These are phyloP conservation scores for Penicillium sp. DNA, from an alignment of 2,329 filamentous ascomycete species.

Conservation along the genomic window DNA sequence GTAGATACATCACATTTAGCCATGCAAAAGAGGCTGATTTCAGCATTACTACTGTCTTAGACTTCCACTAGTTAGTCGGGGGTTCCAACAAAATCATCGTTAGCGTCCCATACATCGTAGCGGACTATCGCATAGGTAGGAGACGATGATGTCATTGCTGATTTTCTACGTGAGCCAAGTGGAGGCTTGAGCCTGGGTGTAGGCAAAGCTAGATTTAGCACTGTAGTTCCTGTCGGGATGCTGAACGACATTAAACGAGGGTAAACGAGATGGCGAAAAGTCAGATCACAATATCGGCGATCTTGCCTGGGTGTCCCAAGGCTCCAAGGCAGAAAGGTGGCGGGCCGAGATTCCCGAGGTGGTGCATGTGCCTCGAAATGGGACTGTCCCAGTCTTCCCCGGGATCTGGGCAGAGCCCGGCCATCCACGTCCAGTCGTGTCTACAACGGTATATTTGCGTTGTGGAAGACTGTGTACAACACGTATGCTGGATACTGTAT, in stretches of 20 bases:
- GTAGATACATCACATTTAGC: not conserved
- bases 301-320: not conserved
- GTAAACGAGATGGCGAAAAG: not conserved
- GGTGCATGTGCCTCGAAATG: not conserved
- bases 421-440: not conserved
- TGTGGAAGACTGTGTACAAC: not conserved
- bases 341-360: conserved; percentile 8
- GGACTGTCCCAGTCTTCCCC: not conserved
- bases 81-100: not conserved
- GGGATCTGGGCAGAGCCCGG: not conserved
- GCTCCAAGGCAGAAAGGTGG: not conserved
- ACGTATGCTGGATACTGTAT: not conserved
- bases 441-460: not conserved
- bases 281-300: not conserved
- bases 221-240: not conserved
- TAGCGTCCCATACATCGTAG: not conserved
- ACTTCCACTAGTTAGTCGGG: not conserved
- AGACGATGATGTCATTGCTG: not conserved
- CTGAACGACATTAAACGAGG: not conserved
- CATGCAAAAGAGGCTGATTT: no score
- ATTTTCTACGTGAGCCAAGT: no score
- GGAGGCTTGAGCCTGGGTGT: not conserved
- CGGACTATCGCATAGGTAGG: not conserved
- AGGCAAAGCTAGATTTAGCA: not conserved
- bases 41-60: not conserved